Percentiles rank a stretch among this genome's conserved stretches.
Conservation (phyloP, 2,329 filamentous ascomycete species). For the Penicillium hordei region DNA sequence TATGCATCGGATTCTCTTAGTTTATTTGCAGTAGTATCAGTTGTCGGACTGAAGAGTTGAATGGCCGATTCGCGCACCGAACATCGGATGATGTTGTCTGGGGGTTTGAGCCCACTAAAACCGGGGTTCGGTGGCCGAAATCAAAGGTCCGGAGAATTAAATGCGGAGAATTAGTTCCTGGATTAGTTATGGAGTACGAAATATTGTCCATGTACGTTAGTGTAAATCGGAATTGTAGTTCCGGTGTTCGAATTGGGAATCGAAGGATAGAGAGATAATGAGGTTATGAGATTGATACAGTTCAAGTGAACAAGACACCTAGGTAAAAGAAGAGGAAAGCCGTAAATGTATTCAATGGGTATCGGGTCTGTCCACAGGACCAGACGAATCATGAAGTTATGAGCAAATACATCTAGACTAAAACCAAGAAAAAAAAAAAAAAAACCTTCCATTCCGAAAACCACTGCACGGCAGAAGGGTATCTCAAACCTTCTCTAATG, state of each 20-base stretch:
- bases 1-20: background rate
- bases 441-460: slow-evolving; percentile 7
- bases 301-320: background rate
- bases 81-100: slow-evolving; percentile 19
- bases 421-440: slow-evolving; percentile 1
- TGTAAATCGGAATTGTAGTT: background rate
- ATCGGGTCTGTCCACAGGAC: slow-evolving; percentile 14
- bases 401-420: slow-evolving; percentile 6
- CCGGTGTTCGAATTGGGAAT: background rate
- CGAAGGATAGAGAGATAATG: background rate
- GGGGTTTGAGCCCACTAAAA: background rate
- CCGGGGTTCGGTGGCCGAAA: background rate
- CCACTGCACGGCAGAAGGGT: slow-evolving; percentile 36
- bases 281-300: background rate
- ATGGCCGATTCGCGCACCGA: slow-evolving; percentile 23
- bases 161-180: background rate
- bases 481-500: slow-evolving; percentile 54
- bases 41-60: background rate
- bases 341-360: slow-evolving; percentile 13
- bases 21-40: background rate
- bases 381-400: slow-evolving; percentile 16
- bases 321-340: background rate
- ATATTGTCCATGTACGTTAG: background rate
- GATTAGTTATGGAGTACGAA: background rate
- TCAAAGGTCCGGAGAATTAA: background rate